phyloP scores from a whole-genome alignment of 768 basidiomycete genomes.

The Megacollybia marginata region DNA sequence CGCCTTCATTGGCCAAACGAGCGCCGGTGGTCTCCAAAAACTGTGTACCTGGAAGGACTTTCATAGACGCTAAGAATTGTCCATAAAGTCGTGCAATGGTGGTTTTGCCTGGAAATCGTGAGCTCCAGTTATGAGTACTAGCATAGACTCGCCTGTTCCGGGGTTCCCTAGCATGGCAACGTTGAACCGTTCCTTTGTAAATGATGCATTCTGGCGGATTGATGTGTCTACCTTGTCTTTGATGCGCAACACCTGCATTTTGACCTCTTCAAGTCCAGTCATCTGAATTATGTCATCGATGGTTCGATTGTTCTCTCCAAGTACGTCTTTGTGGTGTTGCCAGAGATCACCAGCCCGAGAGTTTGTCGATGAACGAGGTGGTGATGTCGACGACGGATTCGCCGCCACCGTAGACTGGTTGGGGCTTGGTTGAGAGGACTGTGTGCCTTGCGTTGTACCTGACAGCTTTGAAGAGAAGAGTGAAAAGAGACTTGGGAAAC shows the following conservation, averaged over 20 bases:
- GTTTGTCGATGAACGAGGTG: neutral
- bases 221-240: constrained; percentile 50
- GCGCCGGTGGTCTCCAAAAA: constrained; percentile 64
- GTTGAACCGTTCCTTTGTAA: constrained; percentile 55
- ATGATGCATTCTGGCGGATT: constrained; percentile 43
- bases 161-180: constrained; percentile 62
- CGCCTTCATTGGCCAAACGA: constrained; percentile 48
- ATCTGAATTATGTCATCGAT: constrained; percentile 65
- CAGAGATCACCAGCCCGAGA: constrained; percentile 28
- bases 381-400: neutral
- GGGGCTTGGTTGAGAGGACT: neutral
- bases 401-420: neutral
- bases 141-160: constrained; percentile 50
- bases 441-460: neutral
- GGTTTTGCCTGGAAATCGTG: constrained; percentile 46
- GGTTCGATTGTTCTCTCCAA: constrained; percentile 42
- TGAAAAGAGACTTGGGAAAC: constrained; percentile 1
- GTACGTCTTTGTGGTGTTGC: constrained; percentile 47
- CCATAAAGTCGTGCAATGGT: constrained; percentile 62
- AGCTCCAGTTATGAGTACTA: neutral
- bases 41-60: constrained; percentile 41
- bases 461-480: neutral
- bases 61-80: constrained; percentile 49
- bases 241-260: constrained; percentile 48
- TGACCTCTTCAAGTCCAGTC: constrained; percentile 64